A percentile compares a stretch with the other conserved stretches of the same genome.
Conservation (phyloP, 805 yeast species). For the Torulaspora maleeae region DNA sequence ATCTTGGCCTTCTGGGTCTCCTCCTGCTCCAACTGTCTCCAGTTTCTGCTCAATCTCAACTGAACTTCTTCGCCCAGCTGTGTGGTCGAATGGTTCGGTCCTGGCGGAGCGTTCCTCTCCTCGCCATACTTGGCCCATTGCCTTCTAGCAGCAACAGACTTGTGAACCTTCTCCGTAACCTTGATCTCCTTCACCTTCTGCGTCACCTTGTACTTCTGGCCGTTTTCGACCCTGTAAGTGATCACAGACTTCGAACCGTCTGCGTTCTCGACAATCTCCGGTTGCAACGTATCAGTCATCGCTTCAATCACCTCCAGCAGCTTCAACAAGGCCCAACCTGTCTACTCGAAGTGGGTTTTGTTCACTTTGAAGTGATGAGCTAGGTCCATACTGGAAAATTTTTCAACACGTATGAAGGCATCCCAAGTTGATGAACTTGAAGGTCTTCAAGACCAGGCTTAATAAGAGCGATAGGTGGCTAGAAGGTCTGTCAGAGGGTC, state of each 20-base stretch:
- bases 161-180: slow-evolving; percentile 78
- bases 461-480: background rate
- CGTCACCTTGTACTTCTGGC: slow-evolving; percentile 81
- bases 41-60: slow-evolving; percentile 65
- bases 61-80: slow-evolving; percentile 81
- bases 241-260: slow-evolving; percentile 91
- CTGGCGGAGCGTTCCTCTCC: slow-evolving; percentile 67
- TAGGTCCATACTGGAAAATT: slow-evolving; percentile 6
- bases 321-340: background rate
- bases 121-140: slow-evolving; percentile 86
- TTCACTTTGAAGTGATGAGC: slow-evolving; percentile 2
- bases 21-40: slow-evolving; percentile 74
- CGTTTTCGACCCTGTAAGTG: slow-evolving; percentile 69
- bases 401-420: slow-evolving; percentile 9
- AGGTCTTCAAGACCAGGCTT: background rate
- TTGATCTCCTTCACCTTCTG: slow-evolving; percentile 75
- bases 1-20: slow-evolving; percentile 47
- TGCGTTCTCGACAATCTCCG: slow-evolving; percentile 68
- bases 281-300: slow-evolving; percentile 62
- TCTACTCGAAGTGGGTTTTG: background rate
- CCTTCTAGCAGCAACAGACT: slow-evolving; percentile 79
- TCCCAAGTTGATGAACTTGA: background rate
- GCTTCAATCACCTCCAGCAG: background rate
- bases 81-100: slow-evolving; percentile 86
- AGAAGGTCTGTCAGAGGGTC: background rate